Conservation (phyloP, 2,329 filamentous ascomycete species). For the Aschersonia sp. region DNA sequence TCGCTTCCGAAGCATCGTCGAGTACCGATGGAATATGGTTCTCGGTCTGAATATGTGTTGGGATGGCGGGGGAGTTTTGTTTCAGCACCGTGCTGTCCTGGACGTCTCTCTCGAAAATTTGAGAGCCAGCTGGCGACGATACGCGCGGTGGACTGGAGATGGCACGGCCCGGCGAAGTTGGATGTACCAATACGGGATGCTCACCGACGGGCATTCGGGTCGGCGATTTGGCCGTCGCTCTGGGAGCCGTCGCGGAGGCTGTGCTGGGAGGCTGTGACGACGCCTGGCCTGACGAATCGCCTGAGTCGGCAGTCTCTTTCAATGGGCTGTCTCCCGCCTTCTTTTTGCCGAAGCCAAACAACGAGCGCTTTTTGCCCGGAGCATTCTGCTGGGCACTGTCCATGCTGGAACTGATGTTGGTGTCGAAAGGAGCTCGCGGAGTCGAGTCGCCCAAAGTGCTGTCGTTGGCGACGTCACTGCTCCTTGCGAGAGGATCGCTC, state of each 20-base stretch:
- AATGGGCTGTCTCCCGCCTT: slow-evolving; percentile 26
- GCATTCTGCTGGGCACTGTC: slow-evolving; percentile 10
- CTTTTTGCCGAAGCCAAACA: slow-evolving; percentile 51
- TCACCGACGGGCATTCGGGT: slow-evolving; percentile 16
- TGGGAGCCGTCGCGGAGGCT: slow-evolving; percentile 1
- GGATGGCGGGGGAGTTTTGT: slow-evolving; percentile 73
- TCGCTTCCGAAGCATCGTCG: slow-evolving; percentile 81
- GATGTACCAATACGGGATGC: slow-evolving; percentile 26
- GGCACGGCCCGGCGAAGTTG: slow-evolving; percentile 51
- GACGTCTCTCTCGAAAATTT: slow-evolving; percentile 91
- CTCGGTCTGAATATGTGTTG: slow-evolving; percentile 84
- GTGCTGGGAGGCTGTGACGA: slow-evolving; percentile 1
- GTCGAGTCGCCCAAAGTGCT: slow-evolving; percentile 16
- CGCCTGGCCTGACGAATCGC: slow-evolving; percentile 17
- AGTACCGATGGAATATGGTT: slow-evolving; percentile 86
- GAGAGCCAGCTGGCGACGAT: slow-evolving; percentile 61
- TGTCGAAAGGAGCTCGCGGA: slow-evolving; percentile 14
- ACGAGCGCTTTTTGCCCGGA: slow-evolving; percentile 37
- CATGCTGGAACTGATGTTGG: slow-evolving; percentile 12
- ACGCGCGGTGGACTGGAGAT: slow-evolving; percentile 60
- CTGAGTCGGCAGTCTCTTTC: slow-evolving; percentile 18
- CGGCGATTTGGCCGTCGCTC: slow-evolving; percentile 23
- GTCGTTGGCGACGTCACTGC: slow-evolving; percentile 11
- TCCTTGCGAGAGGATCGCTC: slow-evolving; percentile 4
- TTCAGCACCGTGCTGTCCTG: slow-evolving; percentile 59